Base-by-base conservation (phyloP, 768 basidiomycete species). In the Holtermannia corniformis region DNA sequence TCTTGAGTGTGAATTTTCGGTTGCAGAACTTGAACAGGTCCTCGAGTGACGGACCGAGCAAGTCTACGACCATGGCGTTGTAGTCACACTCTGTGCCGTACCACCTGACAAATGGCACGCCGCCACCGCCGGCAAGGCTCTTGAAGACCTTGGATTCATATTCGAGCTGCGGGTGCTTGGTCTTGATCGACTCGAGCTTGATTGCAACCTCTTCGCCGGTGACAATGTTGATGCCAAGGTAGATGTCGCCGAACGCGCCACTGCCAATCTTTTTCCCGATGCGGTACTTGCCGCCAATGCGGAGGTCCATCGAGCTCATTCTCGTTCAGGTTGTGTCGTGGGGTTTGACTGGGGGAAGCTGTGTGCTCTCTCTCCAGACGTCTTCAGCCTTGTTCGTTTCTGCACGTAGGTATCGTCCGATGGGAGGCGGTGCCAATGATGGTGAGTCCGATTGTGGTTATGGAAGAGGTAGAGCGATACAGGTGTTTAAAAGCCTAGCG, bases 201-300 rank as follows among this genome's bases (percentile, higher is more conserved):
- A 99, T 99, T 71, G 91, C 95, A 56, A 97, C 93, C 72, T 97
- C 95, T 73, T 99, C 95, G 22, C 93, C 93, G 16, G 93, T 96
- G 72, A 97, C 96, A 78, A 99, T 96, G 80, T 97, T 99, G 74
- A 95, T 93, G 53, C 95, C 95, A 57, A 97, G 87, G 74, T 97
- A 97, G 75, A 99, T 96, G 72, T 96, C 93, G 74, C 92, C 90
- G 67, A 97, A 96, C 43, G 92, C 95, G 58, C 93, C 93, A 27
- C 90, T 93, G 58, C 93, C 93, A 68, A 97, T 96, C 85, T 96
- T 96, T 81, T 95, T 95, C 56, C 93, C 93, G 60, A 97, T 83
- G 68, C 93, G 82, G 79, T 97, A 96, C 76, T 97, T 72, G 42
- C 66, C 62, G 21, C 65, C 70, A 4, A 72, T 64, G 47, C 70